Conservation (phyloP, 2,329 filamentous ascomycete genomes). For the Botrytis deweyae region DNA sequence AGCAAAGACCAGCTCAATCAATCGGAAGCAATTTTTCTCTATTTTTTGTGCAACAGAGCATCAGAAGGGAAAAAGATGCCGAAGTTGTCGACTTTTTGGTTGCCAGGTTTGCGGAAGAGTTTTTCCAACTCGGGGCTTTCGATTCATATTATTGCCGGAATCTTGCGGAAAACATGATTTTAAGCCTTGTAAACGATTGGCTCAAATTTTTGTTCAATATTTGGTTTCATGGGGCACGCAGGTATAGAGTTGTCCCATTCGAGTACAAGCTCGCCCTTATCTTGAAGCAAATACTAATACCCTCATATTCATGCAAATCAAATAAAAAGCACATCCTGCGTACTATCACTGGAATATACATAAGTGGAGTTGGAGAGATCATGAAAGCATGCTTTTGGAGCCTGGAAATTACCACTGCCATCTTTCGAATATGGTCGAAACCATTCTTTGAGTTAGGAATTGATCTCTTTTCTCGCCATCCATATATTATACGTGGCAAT, state of each 20-base stretch:
- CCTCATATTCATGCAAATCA: too few species aligned
- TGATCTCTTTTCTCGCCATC: background rate
- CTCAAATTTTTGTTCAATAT: too few species aligned
- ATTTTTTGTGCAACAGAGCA: too few species aligned
- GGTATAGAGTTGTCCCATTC: too few species aligned
- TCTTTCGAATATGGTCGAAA: background rate
- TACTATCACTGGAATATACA: fast-evolving
- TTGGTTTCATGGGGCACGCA: too few species aligned
- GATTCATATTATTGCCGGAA: background rate
- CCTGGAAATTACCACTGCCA: background rate
- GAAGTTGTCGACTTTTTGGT: background rate
- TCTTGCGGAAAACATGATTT: too few species aligned
- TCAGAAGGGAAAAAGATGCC: too few species aligned
- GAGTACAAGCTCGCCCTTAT: background rate
- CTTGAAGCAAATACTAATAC: background rate
- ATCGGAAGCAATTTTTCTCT: too few species aligned
- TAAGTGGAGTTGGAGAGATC: fast-evolving
- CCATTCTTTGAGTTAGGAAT: fast-evolving
- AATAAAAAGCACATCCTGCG: background rate
- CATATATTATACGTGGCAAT: too few species aligned
- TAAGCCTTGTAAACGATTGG: too few species aligned
- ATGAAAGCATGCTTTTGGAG: background rate
- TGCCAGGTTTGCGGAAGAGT: too few species aligned
- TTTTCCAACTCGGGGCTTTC: too few species aligned
- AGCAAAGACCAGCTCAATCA: background rate